A percentile compares a stretch with the other conserved stretches of the same genome.
These are phyloP conservation scores for Asclepias syriaca DNA, from an alignment of 257 asterid species.

Conservation along the genomic window DNA sequence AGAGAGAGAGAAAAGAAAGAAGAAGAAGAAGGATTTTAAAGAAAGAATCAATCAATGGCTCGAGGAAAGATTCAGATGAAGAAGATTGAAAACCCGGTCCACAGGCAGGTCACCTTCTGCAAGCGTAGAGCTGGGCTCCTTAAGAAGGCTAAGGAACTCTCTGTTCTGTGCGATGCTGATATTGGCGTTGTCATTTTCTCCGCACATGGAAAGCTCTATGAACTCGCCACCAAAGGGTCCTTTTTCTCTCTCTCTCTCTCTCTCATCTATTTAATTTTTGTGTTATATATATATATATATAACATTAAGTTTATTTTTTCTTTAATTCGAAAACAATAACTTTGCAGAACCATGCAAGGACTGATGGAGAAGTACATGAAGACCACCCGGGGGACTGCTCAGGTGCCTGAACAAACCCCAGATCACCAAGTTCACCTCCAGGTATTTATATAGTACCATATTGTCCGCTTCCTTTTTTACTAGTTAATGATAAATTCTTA, in stretches of 20 bases:
- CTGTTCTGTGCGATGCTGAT: slow-evolving; percentile 89
- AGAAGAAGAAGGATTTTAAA: neutral
- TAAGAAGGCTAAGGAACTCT: slow-evolving; percentile 93
- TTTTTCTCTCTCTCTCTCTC: neutral
- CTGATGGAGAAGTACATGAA: slow-evolving; percentile 72
- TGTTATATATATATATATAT: too few species aligned
- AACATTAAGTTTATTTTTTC: too few species aligned
- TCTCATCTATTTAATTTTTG: neutral
- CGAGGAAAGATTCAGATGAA: slow-evolving; percentile 95
- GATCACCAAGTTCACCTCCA: slow-evolving; percentile 33
- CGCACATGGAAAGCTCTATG: slow-evolving; percentile 78
- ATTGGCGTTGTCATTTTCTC: slow-evolving; percentile 84
- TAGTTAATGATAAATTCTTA: too few species aligned
- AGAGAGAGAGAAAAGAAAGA: neutral
- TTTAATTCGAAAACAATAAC: neutral
- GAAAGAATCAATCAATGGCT: slow-evolving; percentile 40
- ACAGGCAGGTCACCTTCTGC: slow-evolving; percentile 92
- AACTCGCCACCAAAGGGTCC: slow-evolving; percentile 83
- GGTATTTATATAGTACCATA: neutral
- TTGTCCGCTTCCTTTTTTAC: too few species aligned
- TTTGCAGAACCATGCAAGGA: slow-evolving; percentile 59
- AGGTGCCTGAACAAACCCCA: slow-evolving; percentile 30
- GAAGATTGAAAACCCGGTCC: slow-evolving; percentile 90
- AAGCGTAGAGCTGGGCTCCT: slow-evolving; percentile 91
- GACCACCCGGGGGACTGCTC: slow-evolving; percentile 31